These are phyloP conservation scores for Pseudoscleropodium purum DNA, from an alignment of 225 moss, liverwort and hornwort species.

Conservation along the genomic window DNA sequence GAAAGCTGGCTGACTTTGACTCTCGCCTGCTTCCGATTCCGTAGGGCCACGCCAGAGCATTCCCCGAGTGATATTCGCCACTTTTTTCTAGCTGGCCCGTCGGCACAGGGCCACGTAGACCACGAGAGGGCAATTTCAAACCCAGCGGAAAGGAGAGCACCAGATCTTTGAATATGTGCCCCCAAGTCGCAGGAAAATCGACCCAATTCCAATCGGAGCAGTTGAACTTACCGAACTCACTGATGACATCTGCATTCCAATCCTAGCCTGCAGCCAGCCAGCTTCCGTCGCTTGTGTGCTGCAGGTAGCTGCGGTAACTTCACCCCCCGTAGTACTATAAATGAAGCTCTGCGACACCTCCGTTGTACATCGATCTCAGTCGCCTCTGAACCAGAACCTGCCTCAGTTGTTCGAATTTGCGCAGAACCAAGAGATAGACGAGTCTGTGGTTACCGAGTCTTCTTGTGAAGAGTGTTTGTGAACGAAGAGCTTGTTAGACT, in stretches of 20 bases:
- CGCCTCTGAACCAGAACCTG: not conserved
- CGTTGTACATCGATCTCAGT: no score
- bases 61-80: accelerated
- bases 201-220: not conserved
- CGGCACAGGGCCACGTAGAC: not conserved
- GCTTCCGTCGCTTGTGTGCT: not conserved
- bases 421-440: not conserved
- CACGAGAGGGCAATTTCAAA: not conserved
- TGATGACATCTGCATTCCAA: not conserved
- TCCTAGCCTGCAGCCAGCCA: not conserved
- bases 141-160: slow-evolving; percentile 13
- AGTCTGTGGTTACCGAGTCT: not conserved
- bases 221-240: not conserved
- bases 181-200: not conserved
- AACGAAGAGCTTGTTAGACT: no score
- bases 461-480: not conserved
- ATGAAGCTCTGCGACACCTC: no score
- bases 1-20: slow-evolving; percentile 19
- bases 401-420: not conserved
- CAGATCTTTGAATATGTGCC: not conserved
- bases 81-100: not conserved
- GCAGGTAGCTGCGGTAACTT: not conserved
- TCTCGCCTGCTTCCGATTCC: not conserved
- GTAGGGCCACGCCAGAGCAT: not conserved
- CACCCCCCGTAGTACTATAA: not conserved